Base-by-base conservation (phyloP, 148 eudicot species). In the Rhododendron griersonianum region DNA sequence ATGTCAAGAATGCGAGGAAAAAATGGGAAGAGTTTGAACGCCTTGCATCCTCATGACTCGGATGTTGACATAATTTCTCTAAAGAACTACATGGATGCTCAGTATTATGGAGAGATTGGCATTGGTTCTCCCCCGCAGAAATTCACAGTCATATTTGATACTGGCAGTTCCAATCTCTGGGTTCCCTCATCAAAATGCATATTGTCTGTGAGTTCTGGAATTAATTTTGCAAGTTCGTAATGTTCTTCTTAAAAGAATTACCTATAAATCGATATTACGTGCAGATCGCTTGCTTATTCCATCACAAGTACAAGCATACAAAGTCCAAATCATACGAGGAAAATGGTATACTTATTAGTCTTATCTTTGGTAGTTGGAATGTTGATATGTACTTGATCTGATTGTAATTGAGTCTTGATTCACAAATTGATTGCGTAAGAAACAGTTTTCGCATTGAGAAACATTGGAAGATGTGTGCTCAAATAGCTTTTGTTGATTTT, bases 101-200 rank as follows among this genome's bases (percentile, higher is more conserved):
- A 95, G 74, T 95, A 95, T 89, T 93, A 89, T 79, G 98, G 95
- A 84, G 98, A 94, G 89, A 94, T 95, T 87, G 90, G 90, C 47
- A 92, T 95, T 81, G 98, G 98, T 8, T 83, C 95, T 33, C 98
- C 98, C 11, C 94, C 98, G 18, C 98, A 95, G 85, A 91, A 87
- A 25, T 95, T 94, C 87, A 86, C 90, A 35, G 98, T 95, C 85
- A 92, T 95, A 80, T 95, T 95, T 87, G 98, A 95, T 86, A 95
- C 98, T 25, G 95, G 96, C 79, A 95, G 98, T 85, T 95, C 98
- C 86, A 93, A 93, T 81, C 95, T 95, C 71, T 95, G 98, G 98
- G 95, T 95, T 33, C 98, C 98, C 7, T 95, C 98, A 3, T 88
- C 96, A 48, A 94, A 94, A 88, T 94, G 98, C 89, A 88, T 88